Evolutionary conservation across 345 rosid genomes (phyloP).

Genomic region (Abelmoschus esculentus): DNA sequence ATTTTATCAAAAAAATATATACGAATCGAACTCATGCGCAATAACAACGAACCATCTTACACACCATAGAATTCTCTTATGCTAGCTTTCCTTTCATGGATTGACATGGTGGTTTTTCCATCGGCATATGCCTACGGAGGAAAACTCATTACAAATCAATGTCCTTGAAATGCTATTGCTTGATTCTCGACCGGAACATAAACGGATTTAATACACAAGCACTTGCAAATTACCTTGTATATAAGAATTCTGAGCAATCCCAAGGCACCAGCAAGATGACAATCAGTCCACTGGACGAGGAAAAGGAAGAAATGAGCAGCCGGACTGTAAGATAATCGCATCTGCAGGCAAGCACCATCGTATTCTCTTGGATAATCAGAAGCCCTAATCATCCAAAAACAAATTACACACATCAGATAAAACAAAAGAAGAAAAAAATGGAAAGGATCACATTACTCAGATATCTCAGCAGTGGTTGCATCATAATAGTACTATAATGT

Average conservation of each 20-base stretch:
- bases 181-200: background rate
- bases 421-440: background rate
- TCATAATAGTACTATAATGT: background rate
- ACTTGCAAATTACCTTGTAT: slow-evolving; percentile 47
- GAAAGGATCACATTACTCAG: too few species aligned
- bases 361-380: slow-evolving; percentile 74
- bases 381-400: slow-evolving; percentile 43
- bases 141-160: background rate
- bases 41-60: slow-evolving; percentile 9
- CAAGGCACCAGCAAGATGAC: slow-evolving; percentile 77
- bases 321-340: slow-evolving; percentile 91
- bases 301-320: slow-evolving; percentile 81
- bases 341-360: slow-evolving; percentile 86
- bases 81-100: slow-evolving; percentile 81
- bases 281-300: slow-evolving; percentile 94
- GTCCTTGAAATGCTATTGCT: background rate
- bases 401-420: background rate
- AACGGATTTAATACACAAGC: background rate
- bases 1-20: background rate
- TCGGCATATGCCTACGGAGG: slow-evolving; percentile 62
- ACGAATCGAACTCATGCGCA: background rate
- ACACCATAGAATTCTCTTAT: slow-evolving; percentile 84
- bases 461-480: background rate
- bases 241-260: slow-evolving; percentile 87
- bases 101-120: slow-evolving; percentile 85